Evolutionary conservation across 1,284 basidiomycete species (phyloP), one percentile per base, ranked within the genome.

Genomic region (Ceratobasidium sp.): DNA sequence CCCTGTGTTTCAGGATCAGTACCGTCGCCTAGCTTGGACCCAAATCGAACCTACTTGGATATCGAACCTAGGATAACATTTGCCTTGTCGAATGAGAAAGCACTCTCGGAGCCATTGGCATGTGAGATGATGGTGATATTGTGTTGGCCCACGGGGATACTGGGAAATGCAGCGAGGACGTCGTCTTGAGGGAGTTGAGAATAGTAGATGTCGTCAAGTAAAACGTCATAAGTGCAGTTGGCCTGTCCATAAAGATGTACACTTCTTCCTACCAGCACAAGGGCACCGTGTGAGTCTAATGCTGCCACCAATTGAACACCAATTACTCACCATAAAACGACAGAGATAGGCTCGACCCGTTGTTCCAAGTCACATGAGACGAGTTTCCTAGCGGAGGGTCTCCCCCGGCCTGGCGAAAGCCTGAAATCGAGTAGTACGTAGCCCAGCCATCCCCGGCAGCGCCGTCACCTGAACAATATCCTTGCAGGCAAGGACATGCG

Each of bases 361-460:
- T 57, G 22, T 29, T 69, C 67, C 67, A 69, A 3, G 67, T 69
- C 56, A 69, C n/a, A 34, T 69, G 67, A 6, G 67, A 69, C 17
- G 67, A 69, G 25, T 69, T 40, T 22, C 52, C 67, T 0, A 56
- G 52, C 13, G 54, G 67, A 0, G 67, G 43, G 22, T 22, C 22
- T 22, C 67, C 67, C 1, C 46, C 65, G 1, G 46, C 65, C n/a
- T 67, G 65, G 37, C 46, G 65, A 25, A 67, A 67, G 3, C 67
- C 67, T 4, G 67, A 69, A 17, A 57, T 37, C 22, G 67, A 69
- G 34, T 69, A 54, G 34, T 69, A 44, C 1, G 67, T 69, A 2
- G 67, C 67, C 67, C 67, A 69, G 34, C 52, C 51, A 32, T 29
- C 51, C 17, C 54, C 40, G 5, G 67, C 67, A 29, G 67, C 67